Percentiles rank a stretch among this genome's conserved stretches.
These are phyloP conservation scores for Ceratobasidium sp. DNA, from an alignment of 1,284 basidiomycete species.

Conservation along the genomic window DNA sequence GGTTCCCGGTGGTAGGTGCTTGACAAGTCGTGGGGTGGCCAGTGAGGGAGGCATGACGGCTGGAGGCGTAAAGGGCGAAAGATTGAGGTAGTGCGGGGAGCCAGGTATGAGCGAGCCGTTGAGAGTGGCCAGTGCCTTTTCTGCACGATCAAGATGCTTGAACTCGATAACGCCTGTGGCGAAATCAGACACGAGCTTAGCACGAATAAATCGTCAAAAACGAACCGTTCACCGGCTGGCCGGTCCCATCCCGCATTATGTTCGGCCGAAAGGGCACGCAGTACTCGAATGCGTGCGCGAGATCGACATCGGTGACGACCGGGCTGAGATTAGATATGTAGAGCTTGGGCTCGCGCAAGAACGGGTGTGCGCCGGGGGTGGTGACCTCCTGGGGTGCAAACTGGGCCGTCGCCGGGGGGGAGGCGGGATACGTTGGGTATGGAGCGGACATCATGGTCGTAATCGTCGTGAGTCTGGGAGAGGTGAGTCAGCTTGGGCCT, in stretches of 20 bases:
- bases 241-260: conserved; percentile 69
- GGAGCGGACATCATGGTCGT: conserved; percentile 45
- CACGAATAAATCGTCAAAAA: conserved; percentile 71
- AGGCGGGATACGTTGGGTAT: conserved; percentile 36
- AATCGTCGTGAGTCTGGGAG: conserved; percentile 38
- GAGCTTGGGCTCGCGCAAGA: conserved; percentile 79
- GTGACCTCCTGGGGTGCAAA: conserved; percentile 11
- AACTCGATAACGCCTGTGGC: conserved; percentile 47
- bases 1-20: conserved; percentile 74
- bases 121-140: conserved; percentile 86
- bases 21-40: conserved; percentile 78
- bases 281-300: conserved; percentile 72
- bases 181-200: neutral
- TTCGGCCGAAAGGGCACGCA: conserved; percentile 82
- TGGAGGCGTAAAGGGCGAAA: conserved; percentile 77
- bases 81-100: conserved; percentile 64
- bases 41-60: conserved; percentile 76
- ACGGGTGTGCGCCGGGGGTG: conserved; percentile 65
- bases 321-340: conserved; percentile 78
- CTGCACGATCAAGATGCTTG: conserved; percentile 61
- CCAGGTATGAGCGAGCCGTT: conserved; percentile 72
- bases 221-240: conserved; percentile 53
- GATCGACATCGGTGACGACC: conserved; percentile 75
- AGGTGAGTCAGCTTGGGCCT: neutral
- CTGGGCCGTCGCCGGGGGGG: conserved; percentile 23